These are phyloP conservation scores for Neurospora sp. DNA, from an alignment of 495 filamentous ascomycete species.

Conservation along the genomic window DNA sequence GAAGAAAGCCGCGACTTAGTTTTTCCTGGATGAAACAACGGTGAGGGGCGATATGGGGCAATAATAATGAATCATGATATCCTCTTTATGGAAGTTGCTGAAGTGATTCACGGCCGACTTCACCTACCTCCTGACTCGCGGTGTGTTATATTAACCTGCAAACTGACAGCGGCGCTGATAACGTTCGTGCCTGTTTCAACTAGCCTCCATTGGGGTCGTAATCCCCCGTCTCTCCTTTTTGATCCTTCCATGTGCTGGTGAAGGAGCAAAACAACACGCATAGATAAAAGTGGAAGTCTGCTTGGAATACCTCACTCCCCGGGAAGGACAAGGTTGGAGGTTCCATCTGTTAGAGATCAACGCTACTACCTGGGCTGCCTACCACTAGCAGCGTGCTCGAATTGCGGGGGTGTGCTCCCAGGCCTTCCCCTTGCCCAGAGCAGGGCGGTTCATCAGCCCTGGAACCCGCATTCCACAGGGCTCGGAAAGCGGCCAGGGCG, in stretches of 20 bases:
- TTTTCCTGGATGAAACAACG: not conserved
- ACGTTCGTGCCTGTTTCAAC: not conserved
- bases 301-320: not conserved
- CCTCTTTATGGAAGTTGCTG: not conserved
- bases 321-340: not conserved
- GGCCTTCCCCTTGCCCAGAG: not conserved
- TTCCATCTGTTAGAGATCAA: not conserved
- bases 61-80: not conserved
- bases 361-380: not conserved
- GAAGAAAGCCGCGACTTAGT: not conserved
- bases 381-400: not conserved
- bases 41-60: not conserved
- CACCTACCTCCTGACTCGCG: not conserved
- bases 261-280: not conserved
- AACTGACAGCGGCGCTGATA: not conserved
- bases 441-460: not conserved
- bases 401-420: not conserved
- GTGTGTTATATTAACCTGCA: not conserved
- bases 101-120: not conserved
- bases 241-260: not conserved
- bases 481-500: not conserved
- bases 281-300: no score
- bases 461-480: not conserved
- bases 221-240: not conserved
- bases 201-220: not conserved